A percentile compares a stretch with the other conserved stretches of the same genome.
These are phyloP conservation scores for Xanthoceras sorbifolium DNA, from an alignment of 345 rosid species.

Conservation along the genomic window DNA sequence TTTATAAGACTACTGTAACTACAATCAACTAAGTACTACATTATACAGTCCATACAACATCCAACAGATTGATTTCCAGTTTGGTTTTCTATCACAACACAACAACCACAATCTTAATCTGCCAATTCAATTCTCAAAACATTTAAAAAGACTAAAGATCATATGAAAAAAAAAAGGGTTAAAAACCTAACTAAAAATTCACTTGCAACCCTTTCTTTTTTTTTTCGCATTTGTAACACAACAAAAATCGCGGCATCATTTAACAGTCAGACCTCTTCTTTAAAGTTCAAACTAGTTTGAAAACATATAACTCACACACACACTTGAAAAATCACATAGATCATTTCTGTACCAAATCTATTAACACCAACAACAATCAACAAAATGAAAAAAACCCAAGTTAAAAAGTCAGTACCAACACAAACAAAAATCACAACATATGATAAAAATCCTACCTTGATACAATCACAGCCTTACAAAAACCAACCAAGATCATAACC, in stretches of 20 bases:
- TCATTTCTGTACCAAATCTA: background rate
- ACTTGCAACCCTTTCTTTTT: background rate
- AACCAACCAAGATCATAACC: background rate
- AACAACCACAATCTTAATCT: background rate
- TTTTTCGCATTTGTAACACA: background rate
- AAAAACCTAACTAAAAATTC: background rate
- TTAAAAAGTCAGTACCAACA: background rate
- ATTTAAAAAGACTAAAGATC: background rate
- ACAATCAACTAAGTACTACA: background rate
- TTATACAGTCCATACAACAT: background rate
- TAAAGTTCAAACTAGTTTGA: background rate
- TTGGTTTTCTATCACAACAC: background rate
- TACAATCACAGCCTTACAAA: background rate
- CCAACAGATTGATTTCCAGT: background rate
- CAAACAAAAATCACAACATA: background rate
- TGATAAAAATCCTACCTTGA: slow-evolving; percentile 21
- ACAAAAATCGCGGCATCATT: background rate
- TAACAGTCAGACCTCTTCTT: background rate
- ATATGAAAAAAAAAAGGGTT: too few species aligned
- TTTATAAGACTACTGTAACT: background rate
- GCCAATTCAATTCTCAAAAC: background rate
- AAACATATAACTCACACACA: background rate
- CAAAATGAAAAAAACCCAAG: background rate
- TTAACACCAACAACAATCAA: background rate
- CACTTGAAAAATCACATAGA: background rate